phyloP scores from a whole-genome alignment of 2,329 filamentous ascomycete species.

The Chrysosporium queenslandicum region DNA sequence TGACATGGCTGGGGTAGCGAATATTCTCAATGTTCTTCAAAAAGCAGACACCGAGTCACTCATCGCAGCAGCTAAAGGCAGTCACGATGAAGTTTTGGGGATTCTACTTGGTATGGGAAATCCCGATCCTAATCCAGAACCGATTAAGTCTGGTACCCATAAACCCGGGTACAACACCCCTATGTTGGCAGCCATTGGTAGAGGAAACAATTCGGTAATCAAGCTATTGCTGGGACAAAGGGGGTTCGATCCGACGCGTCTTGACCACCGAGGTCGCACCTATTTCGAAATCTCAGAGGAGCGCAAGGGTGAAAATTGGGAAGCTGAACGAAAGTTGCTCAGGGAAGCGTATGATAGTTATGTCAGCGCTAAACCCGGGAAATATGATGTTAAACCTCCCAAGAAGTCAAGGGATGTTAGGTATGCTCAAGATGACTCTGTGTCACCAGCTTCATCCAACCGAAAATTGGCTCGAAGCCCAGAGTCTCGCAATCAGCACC shows the following conservation, averaged over 20 bases:
- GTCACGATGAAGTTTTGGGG: constrained; percentile 78
- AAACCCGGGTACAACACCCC: constrained; percentile 72
- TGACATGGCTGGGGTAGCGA: constrained; percentile 41
- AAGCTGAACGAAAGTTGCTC: constrained; percentile 72
- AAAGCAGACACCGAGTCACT: constrained; percentile 72
- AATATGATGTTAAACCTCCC: constrained; percentile 30
- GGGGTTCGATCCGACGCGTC: constrained; percentile 71
- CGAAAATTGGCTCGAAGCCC: constrained; percentile 29
- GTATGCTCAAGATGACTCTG: constrained; percentile 27
- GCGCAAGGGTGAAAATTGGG: constrained; percentile 77
- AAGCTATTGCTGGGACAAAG: constrained; percentile 66
- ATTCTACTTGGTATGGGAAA: constrained; percentile 60
- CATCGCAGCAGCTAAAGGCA: constrained; percentile 82
- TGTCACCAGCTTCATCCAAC: constrained; percentile 29
- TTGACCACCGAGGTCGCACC: constrained; percentile 60
- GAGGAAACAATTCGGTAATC: constrained; percentile 75
- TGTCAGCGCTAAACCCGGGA: constrained; percentile 24
- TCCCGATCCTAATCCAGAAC: constrained; percentile 58
- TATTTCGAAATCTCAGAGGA: constrained; percentile 82
- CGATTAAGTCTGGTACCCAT: constrained; percentile 44
- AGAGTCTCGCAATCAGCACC: constrained; percentile 21
- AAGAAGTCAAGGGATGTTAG: constrained; percentile 33
- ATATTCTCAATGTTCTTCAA: constrained; percentile 41
- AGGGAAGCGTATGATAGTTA: constrained; percentile 50
- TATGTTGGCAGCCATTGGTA: constrained; percentile 87